Evolutionary conservation across 2,329 filamentous ascomycete genomes (phyloP).

Genomic region (Colletotrichum cereale): DNA sequence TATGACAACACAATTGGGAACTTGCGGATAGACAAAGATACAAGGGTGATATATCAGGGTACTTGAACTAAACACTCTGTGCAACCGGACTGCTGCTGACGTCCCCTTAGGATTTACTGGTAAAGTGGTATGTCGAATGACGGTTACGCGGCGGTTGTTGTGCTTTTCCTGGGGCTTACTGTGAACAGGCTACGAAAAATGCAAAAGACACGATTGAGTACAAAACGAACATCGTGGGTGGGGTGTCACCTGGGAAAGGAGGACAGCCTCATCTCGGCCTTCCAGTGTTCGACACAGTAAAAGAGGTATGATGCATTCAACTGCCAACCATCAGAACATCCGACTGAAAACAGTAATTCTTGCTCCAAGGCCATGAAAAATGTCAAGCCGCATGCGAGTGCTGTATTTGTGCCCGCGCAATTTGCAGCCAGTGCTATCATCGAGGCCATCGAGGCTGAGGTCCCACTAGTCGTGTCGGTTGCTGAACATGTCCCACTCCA

Average conservation of each 20-base stretch:
- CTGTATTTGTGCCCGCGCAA: constrained; percentile 79
- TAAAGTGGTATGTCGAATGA: constrained; percentile 47
- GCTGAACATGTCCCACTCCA: constrained; percentile 85
- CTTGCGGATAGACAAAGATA: constrained; percentile 45
- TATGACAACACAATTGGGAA: constrained; percentile 50
- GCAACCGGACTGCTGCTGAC: not conserved
- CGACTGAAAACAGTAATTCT: not conserved
- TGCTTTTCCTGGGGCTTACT: not conserved
- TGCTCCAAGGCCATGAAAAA: constrained; percentile 48
- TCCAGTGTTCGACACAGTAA: constrained; percentile 52
- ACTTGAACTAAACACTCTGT: not conserved
- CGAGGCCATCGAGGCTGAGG: constrained; percentile 82
- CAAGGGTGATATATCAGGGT: constrained; percentile 54
- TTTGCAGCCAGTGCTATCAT: constrained; percentile 77
- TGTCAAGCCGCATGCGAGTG: constrained; percentile 73
- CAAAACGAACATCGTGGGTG: constrained; percentile 54
- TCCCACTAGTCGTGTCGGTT: constrained; percentile 82
- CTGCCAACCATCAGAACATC: too few relatives aligned
- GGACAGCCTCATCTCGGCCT: constrained; percentile 49
- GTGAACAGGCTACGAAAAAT: constrained; percentile 51
- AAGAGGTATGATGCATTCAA: constrained; percentile 44
- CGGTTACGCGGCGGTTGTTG: not conserved
- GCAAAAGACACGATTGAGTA: constrained; percentile 54
- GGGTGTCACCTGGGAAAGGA: constrained; percentile 54
- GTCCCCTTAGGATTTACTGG: constrained; percentile 52